Evolutionary conservation across 169 alveolate species (phyloP), one percentile per base, ranked within the genome.

Genomic region (Plasmodium relictum): DNA sequence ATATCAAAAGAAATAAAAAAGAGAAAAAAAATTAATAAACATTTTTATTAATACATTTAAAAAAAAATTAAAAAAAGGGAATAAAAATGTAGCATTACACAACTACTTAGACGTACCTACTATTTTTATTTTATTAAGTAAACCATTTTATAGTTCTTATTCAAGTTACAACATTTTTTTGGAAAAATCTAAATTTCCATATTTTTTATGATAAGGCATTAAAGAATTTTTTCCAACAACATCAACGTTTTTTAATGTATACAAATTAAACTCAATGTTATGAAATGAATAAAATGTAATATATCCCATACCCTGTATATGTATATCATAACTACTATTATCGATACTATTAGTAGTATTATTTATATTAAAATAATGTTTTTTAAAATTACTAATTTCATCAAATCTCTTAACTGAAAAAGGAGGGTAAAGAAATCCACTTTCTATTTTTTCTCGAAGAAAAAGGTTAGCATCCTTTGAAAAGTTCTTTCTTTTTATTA

Each of bases 231-330:
- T 69, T n/a, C 62, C 31, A 9, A 71, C 59, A 2, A 86, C 92
- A 24, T 86, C 92, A 5, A 86, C 92, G 71, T 71, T 86, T 70
- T 86, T 86, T 14, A 86, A 52, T n/a, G 92, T 86, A 62, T 71
- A 59, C 42, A 86, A 71, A 59, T 86, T 37, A 45, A 86, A 86
- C 44, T 86, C 92, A 5, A 86, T 44, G 14, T 18, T 86, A 62
- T 70, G 68, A 86, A 86, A 86, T 14, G 92, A 56, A 56, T 86
- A 86, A 86, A 86, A 86, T n/a, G 92, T 86, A 50, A 86, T 86
- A 62, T 48, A 71, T 5, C 92, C 92, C 74, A 86, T 12, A 7
- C 92, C 92, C 48, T 86, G 92, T 44, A 86, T 22, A 58, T 86
- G 88, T 41, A 86, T 62, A 42, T 86, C 92, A 73, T 86, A 86